These are phyloP conservation scores for Globisporangium rhizosaccharum DNA, from an alignment of 352 stramenopile genomes.

Conservation along the genomic window DNA sequence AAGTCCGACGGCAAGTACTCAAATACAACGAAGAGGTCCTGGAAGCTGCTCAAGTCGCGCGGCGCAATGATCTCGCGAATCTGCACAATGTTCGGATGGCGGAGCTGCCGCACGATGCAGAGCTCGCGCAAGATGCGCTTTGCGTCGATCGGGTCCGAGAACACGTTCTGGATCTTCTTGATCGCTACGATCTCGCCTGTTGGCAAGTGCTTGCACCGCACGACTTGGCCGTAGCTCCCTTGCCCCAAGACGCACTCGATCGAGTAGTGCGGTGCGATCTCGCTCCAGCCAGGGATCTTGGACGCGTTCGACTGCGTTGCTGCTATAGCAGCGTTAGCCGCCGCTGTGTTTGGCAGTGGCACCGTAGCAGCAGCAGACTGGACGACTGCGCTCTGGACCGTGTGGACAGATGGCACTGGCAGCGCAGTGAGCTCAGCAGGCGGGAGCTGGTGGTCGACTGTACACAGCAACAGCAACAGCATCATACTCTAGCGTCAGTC, in stretches of 20 bases:
- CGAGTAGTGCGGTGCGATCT: constrained; percentile 79
- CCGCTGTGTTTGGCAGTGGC: not conserved
- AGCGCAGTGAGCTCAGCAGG: constrained; percentile 6
- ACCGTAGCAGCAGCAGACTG: not conserved
- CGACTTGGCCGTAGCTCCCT: constrained; percentile 82
- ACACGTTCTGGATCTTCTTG: constrained; percentile 89
- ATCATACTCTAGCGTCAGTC: not conserved
- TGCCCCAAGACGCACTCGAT: constrained; percentile 83
- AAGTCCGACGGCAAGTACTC: constrained; percentile 82
- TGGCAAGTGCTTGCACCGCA: constrained; percentile 83
- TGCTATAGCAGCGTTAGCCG: not conserved
- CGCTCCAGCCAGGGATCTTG: constrained; percentile 75
- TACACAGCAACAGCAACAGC: constrained; percentile 8
- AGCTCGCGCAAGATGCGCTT: constrained; percentile 84
- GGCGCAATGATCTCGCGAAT: constrained; percentile 85
- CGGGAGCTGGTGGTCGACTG: constrained; percentile 8
- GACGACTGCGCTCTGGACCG: not conserved
- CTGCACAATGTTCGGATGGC: constrained; percentile 85
- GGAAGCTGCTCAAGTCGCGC: constrained; percentile 61
- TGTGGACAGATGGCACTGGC: not conserved
- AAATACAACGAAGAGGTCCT: constrained; percentile 84
- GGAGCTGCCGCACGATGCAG: constrained; percentile 78
- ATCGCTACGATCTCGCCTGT: constrained; percentile 86
- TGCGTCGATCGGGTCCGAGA: constrained; percentile 82
- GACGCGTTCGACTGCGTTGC: constrained; percentile 51